Conservation (phyloP, 257 asterid genomes). For the Perilla frutescens region DNA sequence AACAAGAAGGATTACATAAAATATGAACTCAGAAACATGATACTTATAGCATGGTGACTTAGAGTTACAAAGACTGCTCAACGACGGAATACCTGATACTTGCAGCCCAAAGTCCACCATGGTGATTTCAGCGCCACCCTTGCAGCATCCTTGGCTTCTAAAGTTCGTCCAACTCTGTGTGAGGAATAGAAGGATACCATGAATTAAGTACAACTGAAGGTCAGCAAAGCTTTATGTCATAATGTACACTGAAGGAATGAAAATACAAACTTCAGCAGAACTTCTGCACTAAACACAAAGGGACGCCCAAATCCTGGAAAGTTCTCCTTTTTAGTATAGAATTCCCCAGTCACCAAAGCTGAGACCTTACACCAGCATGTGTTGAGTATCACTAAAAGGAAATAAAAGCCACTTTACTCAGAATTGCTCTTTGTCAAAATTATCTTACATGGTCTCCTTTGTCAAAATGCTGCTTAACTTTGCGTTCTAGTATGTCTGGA, state of each 20-base stretch:
- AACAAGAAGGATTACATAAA: conserved; percentile 8
- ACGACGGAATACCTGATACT: conserved; percentile 60
- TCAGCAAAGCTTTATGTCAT: conserved; percentile 5
- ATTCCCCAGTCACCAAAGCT: conserved; percentile 95
- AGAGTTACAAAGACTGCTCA: conserved; percentile 6
- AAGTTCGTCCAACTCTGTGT: conserved; percentile 72
- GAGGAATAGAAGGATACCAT: conserved; percentile 21
- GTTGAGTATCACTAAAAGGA: conserved; percentile 49
- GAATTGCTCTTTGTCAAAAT: conserved; percentile 30
- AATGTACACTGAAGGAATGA: conserved; percentile 24
- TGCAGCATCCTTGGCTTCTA: conserved; percentile 93
- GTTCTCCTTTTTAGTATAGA: conserved; percentile 92
- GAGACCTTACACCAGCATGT: conserved; percentile 81
- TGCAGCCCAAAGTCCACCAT: conserved; percentile 96
- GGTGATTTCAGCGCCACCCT: conserved; percentile 96
- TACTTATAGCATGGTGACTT: background rate
- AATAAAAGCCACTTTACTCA: conserved; percentile 35
- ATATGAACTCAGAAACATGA: conserved; percentile 17
- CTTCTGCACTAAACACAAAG: conserved; percentile 78
- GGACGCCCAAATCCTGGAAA: conserved; percentile 99
- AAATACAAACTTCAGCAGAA: conserved; percentile 70
- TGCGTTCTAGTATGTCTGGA: conserved; percentile 85
- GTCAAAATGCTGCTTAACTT: conserved; percentile 78
- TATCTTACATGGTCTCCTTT: conserved; percentile 84
- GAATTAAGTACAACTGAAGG: background rate